Evolutionary conservation across 352 stramenopile species (phyloP).

Genomic region (Pythium plurisporium): DNA sequence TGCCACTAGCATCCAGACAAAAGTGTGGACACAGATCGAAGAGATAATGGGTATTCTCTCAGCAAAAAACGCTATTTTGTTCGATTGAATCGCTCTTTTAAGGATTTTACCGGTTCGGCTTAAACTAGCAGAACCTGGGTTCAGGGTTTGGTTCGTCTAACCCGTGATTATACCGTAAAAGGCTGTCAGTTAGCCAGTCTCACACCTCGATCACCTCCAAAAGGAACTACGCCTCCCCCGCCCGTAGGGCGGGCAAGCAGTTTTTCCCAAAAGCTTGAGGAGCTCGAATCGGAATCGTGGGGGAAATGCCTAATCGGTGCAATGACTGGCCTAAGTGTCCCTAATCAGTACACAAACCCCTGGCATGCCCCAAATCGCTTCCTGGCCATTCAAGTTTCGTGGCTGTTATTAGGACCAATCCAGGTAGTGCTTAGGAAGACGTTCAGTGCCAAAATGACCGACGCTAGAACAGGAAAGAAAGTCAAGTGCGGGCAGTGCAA

Average conservation of each 20-base stretch:
- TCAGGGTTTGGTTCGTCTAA: too few relatives aligned
- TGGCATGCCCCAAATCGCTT: background rate
- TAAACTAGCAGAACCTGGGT: too few relatives aligned
- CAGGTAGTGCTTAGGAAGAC: background rate
- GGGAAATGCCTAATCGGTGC: background rate
- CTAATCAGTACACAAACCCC: background rate
- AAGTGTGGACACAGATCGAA: background rate
- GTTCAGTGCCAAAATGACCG: background rate
- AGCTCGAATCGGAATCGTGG: too few relatives aligned
- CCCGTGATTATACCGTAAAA: too few relatives aligned
- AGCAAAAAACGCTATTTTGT: too few relatives aligned
- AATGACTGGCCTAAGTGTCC: background rate
- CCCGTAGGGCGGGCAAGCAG: too few relatives aligned
- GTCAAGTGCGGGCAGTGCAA: background rate
- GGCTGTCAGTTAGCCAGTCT: too few relatives aligned
- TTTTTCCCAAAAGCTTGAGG: too few relatives aligned
- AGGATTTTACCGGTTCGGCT: too few relatives aligned
- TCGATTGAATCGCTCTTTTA: too few relatives aligned
- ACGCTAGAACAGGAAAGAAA: background rate
- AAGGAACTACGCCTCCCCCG: too few relatives aligned
- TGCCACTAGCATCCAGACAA: background rate
- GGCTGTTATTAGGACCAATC: background rate
- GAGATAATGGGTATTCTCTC: background rate
- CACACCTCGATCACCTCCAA: too few relatives aligned
- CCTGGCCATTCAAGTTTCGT: background rate